Base-by-base conservation (phyloP, 371 early-diverging fungal genomes). In the Mortierella sp. region DNA sequence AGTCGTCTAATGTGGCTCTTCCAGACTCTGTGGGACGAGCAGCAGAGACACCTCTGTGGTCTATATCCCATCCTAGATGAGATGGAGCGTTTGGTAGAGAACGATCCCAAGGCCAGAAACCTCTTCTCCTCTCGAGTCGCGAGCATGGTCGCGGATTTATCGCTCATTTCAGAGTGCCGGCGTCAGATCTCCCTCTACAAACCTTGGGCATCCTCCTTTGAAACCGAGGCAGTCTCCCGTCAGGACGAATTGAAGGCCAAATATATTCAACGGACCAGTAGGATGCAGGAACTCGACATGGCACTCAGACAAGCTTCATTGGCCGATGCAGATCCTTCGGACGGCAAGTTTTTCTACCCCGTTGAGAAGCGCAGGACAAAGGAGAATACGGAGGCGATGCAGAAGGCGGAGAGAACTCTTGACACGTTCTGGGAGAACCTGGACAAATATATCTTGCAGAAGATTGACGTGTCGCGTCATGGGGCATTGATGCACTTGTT, bases 131-230 rank as follows among this genome's bases (percentile, higher is more conserved):
- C 70, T 29, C 48, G 44, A 48, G 78, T 78, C 10, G 53, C 78
- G 47, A 53, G 43, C 37, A 45, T 53, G 37, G 34, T 78, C 26
- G 70, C 73, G 13, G 78, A 78, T 64, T 69, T 68, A n/a, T 78
- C 78, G 48, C 73, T 78, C 66, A 19, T 78, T 52, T 48, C 65
- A 48, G 78, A 78, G 58, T 72, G 73, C 40, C 61, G 69, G 66
- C 63, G 66, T 24, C 78, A 78, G 55, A 78, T 78, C 45, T 43
- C 37, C 9, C 73, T 78, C 39, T 78, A 48, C 47, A 41, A 69
- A 37, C 78, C 78, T 48, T 78, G 78, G 78, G 78, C 78, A n/a
- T 68, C 78, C 34, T 34, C 73, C 37, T 78, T 78, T 73, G 73
- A 78, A 48, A 24, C 1, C 45, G 70, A 73, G 13, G 73, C 70